Conservation (phyloP, 2,329 filamentous ascomycete species). For the Microsporum audouinii region DNA sequence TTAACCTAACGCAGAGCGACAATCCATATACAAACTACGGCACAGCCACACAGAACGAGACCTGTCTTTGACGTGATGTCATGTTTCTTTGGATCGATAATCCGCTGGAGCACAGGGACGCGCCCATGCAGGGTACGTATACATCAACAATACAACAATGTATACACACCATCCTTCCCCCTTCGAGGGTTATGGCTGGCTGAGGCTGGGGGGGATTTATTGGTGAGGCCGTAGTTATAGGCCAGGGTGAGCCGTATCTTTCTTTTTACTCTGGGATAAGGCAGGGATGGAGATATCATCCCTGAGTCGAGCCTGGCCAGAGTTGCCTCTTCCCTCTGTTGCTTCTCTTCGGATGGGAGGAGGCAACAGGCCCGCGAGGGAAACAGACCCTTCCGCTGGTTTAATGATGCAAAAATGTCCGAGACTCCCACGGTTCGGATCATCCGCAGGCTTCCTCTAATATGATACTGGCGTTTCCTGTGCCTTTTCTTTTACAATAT, state of each 20-base stretch:
- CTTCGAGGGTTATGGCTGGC: no score
- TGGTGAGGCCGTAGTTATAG: neutral
- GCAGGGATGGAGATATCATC: conserved; percentile 6
- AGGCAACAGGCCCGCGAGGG: neutral
- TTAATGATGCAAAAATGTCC: neutral
- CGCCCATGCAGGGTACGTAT: neutral
- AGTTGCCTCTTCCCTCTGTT: neutral
- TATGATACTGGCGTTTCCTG: neutral
- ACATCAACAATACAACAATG: neutral
- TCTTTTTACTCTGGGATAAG: conserved; percentile 6
- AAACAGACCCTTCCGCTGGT: neutral
- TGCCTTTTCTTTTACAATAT: neutral
- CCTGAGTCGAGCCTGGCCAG: neutral
- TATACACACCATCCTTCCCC: no score
- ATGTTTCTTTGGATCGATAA: neutral
- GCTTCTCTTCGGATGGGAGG: neutral
- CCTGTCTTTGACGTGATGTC: neutral
- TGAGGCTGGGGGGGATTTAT: no score
- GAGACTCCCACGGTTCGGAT: neutral
- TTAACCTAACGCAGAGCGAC: no score
- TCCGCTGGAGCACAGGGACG: no score
- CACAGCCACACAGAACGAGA: neutral
- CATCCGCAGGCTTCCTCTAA: neutral
- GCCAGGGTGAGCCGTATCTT: neutral
- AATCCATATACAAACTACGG: neutral